phyloP scores from a whole-genome alignment of 768 basidiomycete species.

The Calocera cornea region DNA sequence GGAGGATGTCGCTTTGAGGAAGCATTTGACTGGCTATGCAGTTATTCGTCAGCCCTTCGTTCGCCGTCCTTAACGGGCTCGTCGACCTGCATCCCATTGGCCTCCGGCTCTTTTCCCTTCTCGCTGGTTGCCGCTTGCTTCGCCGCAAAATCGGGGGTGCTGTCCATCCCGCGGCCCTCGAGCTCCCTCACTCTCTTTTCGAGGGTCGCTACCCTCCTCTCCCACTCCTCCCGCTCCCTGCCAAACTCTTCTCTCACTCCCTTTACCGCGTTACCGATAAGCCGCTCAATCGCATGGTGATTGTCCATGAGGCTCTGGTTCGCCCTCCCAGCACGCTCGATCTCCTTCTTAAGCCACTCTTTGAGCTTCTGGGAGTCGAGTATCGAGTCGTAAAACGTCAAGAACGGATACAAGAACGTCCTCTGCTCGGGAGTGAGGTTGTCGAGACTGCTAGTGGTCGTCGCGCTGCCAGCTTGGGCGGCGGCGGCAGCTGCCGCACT shows the following conservation, averaged over 20 bases:
- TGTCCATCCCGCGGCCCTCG: background rate
- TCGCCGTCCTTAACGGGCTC: background rate
- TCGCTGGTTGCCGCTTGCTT: background rate
- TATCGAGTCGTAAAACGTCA: constrained; percentile 71
- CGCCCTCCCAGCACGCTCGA: constrained; percentile 25
- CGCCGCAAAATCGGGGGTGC: background rate
- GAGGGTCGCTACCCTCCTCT: background rate
- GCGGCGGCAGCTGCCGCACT: background rate
- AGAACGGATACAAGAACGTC: constrained; percentile 68
- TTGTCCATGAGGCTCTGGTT: constrained; percentile 2
- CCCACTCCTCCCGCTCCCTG: background rate
- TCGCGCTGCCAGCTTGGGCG: background rate
- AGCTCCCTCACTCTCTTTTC: background rate
- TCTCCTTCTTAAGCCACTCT: constrained; percentile 58
- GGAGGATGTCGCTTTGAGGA: background rate
- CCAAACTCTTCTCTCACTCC: background rate
- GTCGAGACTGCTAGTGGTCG: background rate
- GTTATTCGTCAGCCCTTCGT: background rate
- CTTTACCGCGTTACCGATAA: background rate
- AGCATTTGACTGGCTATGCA: background rate
- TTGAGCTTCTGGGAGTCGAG: constrained; percentile 70
- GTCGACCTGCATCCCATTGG: background rate
- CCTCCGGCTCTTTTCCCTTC: background rate
- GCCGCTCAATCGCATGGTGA: background rate
- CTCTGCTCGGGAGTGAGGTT: background rate